phyloP scores from a whole-genome alignment of 2,329 filamentous ascomycete genomes.

The Exophiala alcalophila region DNA sequence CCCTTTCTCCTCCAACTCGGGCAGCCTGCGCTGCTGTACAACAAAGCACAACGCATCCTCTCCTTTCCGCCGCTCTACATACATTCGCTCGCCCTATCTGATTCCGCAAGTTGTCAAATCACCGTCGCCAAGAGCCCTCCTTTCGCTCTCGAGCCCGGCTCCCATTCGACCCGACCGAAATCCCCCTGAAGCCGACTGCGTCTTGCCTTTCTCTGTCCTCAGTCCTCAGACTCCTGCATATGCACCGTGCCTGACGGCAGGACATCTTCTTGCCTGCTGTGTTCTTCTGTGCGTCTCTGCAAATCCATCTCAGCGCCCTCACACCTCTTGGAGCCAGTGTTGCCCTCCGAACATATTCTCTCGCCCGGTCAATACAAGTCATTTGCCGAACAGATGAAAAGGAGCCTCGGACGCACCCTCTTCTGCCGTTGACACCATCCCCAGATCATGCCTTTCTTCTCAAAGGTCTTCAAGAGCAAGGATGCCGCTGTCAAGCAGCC shows the following conservation, averaged over 20 bases:
- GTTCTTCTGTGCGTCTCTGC: background rate
- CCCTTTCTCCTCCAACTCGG: slow-evolving; percentile 7
- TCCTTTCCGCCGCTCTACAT: slow-evolving; percentile 15
- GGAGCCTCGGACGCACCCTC: background rate
- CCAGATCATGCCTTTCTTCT: slow-evolving; percentile 55
- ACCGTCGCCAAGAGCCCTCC: slow-evolving; percentile 5
- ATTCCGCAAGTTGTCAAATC: slow-evolving; percentile 14
- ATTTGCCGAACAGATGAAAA: slow-evolving; percentile 19
- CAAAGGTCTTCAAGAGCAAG: slow-evolving; percentile 68
- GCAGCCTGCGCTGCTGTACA: slow-evolving; percentile 15
- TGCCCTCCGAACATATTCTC: background rate
- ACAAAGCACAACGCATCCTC: slow-evolving; percentile 8
- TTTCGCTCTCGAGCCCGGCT: slow-evolving; percentile 7
- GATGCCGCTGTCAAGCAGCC: slow-evolving; percentile 64
- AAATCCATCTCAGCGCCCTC: slow-evolving; percentile 1
- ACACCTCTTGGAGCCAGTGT: background rate
- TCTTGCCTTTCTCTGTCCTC: slow-evolving; percentile 6
- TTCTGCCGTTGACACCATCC: slow-evolving; percentile 3
- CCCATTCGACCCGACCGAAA: slow-evolving; percentile 18
- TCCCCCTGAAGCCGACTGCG: slow-evolving; percentile 26
- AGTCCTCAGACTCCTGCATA: slow-evolving; percentile 15
- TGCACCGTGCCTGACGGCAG: slow-evolving; percentile 20
- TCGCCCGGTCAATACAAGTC: background rate
- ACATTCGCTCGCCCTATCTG: slow-evolving; percentile 14
- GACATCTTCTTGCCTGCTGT: no score